A percentile compares a stretch with the other conserved stretches of the same genome.
phyloP scores from a whole-genome alignment of 108 stramenopile species.

The Nitzschia palea region DNA sequence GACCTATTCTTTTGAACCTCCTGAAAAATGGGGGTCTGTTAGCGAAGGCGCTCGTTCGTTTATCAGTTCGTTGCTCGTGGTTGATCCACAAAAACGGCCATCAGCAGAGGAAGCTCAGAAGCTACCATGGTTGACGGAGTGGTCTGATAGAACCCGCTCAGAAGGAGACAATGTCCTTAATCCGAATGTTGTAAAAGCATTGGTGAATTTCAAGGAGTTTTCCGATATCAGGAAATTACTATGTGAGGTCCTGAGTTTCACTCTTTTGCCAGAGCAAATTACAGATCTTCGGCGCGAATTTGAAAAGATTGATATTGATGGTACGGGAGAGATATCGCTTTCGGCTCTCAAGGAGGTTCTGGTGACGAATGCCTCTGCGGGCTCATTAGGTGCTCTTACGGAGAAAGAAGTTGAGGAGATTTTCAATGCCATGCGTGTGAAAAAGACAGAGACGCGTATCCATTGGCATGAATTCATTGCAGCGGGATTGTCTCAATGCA shows the following conservation, averaged over 20 bases:
- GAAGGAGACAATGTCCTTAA: constrained; percentile 60
- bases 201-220: constrained; percentile 85
- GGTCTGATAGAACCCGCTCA: constrained; percentile 49
- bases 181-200: constrained; percentile 78
- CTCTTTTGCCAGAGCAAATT: constrained; percentile 85
- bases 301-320: constrained; percentile 82
- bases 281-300: constrained; percentile 83
- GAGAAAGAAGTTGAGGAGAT: constrained; percentile 89
- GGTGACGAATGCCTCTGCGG: constrained; percentile 79
- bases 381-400: constrained; percentile 80
- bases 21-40: constrained; percentile 74
- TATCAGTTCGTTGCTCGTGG: constrained; percentile 76
- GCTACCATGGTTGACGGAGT: constrained; percentile 83
- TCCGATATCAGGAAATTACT: constrained; percentile 86
- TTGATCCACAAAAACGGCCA: constrained; percentile 81
- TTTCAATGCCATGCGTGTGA: constrained; percentile 88
- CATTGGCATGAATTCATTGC: constrained; percentile 93
- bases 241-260: constrained; percentile 88
- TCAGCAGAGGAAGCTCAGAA: constrained; percentile 87
- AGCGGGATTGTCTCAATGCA: constrained; percentile 81
- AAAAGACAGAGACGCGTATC: constrained; percentile 77
- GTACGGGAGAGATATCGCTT: constrained; percentile 83
- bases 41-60: constrained; percentile 85
- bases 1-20: constrained; percentile 64
- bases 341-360: constrained; percentile 74